Evolutionary conservation across 768 basidiomycete genomes (phyloP).

Genomic region (Lactifluus echinatus): DNA sequence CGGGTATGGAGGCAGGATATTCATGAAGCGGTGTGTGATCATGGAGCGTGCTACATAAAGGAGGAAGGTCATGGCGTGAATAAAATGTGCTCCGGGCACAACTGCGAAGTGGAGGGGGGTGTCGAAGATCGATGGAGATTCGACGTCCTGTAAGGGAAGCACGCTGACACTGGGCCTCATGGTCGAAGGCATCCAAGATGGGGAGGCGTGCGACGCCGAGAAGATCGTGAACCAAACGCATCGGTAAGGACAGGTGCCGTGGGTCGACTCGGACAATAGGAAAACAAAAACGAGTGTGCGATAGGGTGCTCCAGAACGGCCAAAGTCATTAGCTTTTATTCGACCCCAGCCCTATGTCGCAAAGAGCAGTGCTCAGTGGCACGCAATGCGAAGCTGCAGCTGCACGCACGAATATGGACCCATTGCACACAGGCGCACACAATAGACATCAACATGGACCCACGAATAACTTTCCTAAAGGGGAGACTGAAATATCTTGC

Average conservation of each 20-base stretch:
- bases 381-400: too few relatives aligned
- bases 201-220: not conserved
- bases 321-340: conserved; percentile 8
- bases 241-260: too few relatives aligned
- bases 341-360: not conserved
- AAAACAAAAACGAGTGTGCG: not conserved
- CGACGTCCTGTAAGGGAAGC: not conserved
- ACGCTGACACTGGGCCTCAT: not conserved
- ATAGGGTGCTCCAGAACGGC: not conserved
- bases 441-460: conserved; percentile 7
- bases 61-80: not conserved
- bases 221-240: not conserved
- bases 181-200: not conserved
- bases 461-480: not conserved
- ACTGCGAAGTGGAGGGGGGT: not conserved
- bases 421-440: too few relatives aligned
- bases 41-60: not conserved
- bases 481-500: not conserved
- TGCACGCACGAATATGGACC: too few relatives aligned
- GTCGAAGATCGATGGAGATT: not conserved
- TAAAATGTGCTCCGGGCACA: not conserved
- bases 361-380: not conserved
- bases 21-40: not conserved
- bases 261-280: too few relatives aligned
- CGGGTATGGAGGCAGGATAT: not conserved